Evolutionary conservation across 2,329 filamentous ascomycete genomes (phyloP), one percentile per base, ranked within the genome.

Genomic region (Fusarium staphyleae): DNA sequence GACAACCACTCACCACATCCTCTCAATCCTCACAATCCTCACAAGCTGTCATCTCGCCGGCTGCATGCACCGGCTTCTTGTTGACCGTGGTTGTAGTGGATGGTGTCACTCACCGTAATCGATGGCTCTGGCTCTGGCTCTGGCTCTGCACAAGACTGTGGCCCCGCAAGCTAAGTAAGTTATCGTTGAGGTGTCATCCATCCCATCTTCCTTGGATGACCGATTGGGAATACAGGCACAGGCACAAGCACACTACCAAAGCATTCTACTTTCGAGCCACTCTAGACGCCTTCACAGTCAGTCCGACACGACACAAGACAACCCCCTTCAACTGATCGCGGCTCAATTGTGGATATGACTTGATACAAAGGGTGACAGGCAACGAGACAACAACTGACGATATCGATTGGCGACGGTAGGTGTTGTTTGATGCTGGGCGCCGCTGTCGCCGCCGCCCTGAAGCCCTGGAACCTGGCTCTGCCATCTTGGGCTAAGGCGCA

Each of bases 391-490:
- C 13, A 41, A 54, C 43, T 42, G 52, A 52, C 46, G 37, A 32
- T 35, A 51, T 49, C 29, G 32, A 41, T 42, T 54, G 60, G 43
- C 50, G 43, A 51, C 48, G 48, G 53, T 33, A 43, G 53, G 39
- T 22, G 40, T 42, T 28, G 45, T 49, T 36, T 28, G 45, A 52
- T 39, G 36, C 36, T 55, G 48, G 52, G 35, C 34, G 45, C 40
- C 54, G 57, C 55, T 52, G 55, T 54, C 55, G 45, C 40, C 54
- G 57, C 55, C 55, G 55, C 57, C 55, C 55, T 67, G 63, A 61
- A 57, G 55, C 57, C 55, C 55, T 67, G 63, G 63, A 57, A 57
- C 50, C 60, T 52, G 55, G 42, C 62, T 48, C 46, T 62, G 50
- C 52, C 57, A 57, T 43, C 60, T 48, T 57, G 60, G 50, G 44